These are phyloP conservation scores for Cadophora malorum DNA, from an alignment of 2,329 filamentous ascomycete species.

Conservation along the genomic window DNA sequence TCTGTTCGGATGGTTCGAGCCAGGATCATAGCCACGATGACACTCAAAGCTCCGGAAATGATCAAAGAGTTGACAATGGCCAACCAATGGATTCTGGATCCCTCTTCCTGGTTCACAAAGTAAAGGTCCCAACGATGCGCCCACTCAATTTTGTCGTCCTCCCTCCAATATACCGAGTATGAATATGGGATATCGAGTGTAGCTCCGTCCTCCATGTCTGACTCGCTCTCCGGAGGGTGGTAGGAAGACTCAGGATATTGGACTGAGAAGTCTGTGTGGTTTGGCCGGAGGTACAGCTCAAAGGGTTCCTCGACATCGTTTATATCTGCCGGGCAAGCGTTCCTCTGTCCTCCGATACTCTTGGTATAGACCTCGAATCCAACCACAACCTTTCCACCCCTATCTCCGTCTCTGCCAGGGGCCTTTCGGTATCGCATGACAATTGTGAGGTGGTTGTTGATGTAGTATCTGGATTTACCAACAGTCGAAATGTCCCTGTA, in stretches of 20 bases:
- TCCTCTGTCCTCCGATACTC: slow-evolving; percentile 68
- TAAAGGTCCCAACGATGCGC: slow-evolving; percentile 86
- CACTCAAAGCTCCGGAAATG: slow-evolving; percentile 79
- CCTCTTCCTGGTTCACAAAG: slow-evolving; percentile 86
- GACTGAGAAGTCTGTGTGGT: slow-evolving; percentile 59
- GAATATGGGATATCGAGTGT: slow-evolving; percentile 80
- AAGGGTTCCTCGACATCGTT: slow-evolving; percentile 68
- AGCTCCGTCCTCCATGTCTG: slow-evolving; percentile 66
- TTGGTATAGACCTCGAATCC: slow-evolving; percentile 92
- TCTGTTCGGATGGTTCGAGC: slow-evolving; percentile 79
- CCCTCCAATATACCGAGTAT: slow-evolving; percentile 89
- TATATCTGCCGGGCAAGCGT: slow-evolving; percentile 71
- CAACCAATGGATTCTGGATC: slow-evolving; percentile 83
- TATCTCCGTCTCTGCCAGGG: slow-evolving; percentile 69
- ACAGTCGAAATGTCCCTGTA: slow-evolving; percentile 71
- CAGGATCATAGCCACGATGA: slow-evolving; percentile 81
- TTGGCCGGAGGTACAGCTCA: slow-evolving; percentile 71
- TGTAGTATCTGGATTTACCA: slow-evolving; percentile 69
- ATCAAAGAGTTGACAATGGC: slow-evolving; percentile 87
- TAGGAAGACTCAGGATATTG: slow-evolving; percentile 67
- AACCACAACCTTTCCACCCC: slow-evolving; percentile 80
- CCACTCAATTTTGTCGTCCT: slow-evolving; percentile 84
- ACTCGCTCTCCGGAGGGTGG: slow-evolving; percentile 57
- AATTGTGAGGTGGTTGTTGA: slow-evolving; percentile 89
- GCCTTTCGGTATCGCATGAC: slow-evolving; percentile 80